phyloP scores from a whole-genome alignment of 2,329 filamentous ascomycete species.

The Rhinocladiella mackenziei region DNA sequence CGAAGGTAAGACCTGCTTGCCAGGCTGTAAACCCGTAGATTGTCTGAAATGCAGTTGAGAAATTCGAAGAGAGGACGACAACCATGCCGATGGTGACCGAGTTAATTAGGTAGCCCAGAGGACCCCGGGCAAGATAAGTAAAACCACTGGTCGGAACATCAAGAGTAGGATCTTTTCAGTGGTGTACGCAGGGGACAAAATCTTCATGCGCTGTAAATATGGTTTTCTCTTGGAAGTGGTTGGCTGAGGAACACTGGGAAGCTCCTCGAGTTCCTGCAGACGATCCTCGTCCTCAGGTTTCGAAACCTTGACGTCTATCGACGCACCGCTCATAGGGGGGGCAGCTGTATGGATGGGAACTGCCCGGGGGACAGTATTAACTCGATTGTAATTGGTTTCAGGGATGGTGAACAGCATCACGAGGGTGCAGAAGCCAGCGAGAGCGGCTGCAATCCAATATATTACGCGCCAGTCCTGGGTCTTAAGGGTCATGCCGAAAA shows the following conservation, averaged over 20 bases:
- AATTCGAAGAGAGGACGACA: conserved; percentile 28
- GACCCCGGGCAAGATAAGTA: conserved; percentile 23
- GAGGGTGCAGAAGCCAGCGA: neutral
- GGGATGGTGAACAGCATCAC: conserved; percentile 5
- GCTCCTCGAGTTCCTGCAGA: neutral
- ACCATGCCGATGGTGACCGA: conserved; percentile 33
- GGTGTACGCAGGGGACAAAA: neutral
- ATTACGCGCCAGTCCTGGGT: neutral
- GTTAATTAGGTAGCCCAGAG: conserved; percentile 27
- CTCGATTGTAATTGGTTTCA: conserved; percentile 2
- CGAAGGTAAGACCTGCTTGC: conserved; percentile 45
- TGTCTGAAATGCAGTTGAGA: conserved; percentile 20
- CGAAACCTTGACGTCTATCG: neutral
- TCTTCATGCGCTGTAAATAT: neutral
- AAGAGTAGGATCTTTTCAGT: conserved; percentile 1
- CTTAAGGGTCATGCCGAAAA: conserved; percentile 1
- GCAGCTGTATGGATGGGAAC: too few relatives aligned
- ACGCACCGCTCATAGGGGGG: neutral
- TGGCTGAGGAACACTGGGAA: neutral
- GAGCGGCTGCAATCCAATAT: conserved; percentile 1
- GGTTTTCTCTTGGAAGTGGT: neutral
- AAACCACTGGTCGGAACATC: conserved; percentile 16
- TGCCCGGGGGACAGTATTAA: neutral
- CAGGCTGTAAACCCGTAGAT: conserved; percentile 2
- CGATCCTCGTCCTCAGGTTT: neutral